Evolutionary conservation across 257 asterid species (phyloP), one percentile per base, ranked within the genome.

Genomic region (Rubia yunnanensis): DNA sequence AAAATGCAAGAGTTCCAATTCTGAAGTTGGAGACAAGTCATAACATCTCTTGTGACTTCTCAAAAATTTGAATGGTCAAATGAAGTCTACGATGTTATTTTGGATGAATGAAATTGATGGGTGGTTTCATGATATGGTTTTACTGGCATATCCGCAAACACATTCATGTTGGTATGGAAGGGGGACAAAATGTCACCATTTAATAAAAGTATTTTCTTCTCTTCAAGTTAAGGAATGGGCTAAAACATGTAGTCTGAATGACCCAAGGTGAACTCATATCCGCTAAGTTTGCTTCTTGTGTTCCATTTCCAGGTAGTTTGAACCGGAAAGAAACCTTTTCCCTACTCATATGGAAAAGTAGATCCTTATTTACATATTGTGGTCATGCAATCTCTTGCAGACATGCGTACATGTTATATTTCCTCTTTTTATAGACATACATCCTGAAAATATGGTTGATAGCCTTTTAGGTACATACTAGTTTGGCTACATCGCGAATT

Each of bases 151-250:
- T 83, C 74, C 67, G 63, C 74, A 9, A 35, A 38, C 65, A 61
- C 30, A 72, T 69, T 65, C 67, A 70, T 17, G 44, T 10, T 65
- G 27, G 36, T 49, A 24, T 14, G 13, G 35, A 44, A 36, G 32
- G 54, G 46, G 44, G 9, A 15, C n/a, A 57, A 55, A 50, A 36
- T 32, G 62, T 53, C 27, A 52, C 44, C 31, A 59, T 67, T 60
- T 79, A 62, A 71, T 75, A 35, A 67, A 27, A 71, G 60, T 75
- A 52, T 44, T 4, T 14, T 44, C 61, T 50, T 74, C 69, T 77
- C 44, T 76, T 88, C 88, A 94, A 97, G 96, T 90, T 71, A 94
- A 94, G 77, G 95, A 90, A 75, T 94, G 99, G 99, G 96, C 99
- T 39, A 88, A 85, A 79, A 71, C 85, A 63, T 88, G 88, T 71